These are phyloP conservation scores for Didymella lethalis DNA, from an alignment of 2,329 filamentous ascomycete genomes.

Conservation along the genomic window DNA sequence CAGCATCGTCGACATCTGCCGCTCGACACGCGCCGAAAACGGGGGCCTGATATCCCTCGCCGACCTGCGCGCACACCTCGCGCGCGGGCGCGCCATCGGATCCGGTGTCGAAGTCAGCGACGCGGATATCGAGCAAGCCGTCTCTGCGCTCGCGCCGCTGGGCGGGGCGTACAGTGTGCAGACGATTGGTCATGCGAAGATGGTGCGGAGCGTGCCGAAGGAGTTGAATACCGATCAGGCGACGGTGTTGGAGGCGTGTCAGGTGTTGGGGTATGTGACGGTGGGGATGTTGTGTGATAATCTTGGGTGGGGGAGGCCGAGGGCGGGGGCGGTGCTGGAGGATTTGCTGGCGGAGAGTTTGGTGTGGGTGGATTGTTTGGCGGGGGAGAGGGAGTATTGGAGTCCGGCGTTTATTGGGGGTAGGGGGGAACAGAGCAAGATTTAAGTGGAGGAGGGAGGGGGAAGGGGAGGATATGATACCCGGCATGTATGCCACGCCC, in stretches of 20 bases:
- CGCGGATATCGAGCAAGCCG: conserved; percentile 90
- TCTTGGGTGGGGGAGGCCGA: conserved; percentile 81
- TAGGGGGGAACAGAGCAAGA: background rate
- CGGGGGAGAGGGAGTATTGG: conserved; percentile 92
- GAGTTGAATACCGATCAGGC: conserved; percentile 96
- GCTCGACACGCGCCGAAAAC: conserved; percentile 86
- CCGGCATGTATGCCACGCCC: background rate
- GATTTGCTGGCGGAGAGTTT: conserved; percentile 88
- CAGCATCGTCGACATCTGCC: conserved; percentile 91
- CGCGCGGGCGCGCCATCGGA: conserved; percentile 71
- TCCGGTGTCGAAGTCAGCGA: conserved; percentile 80
- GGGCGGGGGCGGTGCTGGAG: conserved; percentile 88
- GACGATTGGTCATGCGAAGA: conserved; percentile 80
- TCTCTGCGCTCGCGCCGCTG: conserved; percentile 84
- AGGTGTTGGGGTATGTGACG: conserved; percentile 88
- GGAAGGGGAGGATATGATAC: background rate
- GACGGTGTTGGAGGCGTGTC: conserved; percentile 87
- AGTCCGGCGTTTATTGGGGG: conserved; percentile 74
- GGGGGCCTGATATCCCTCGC: conserved; percentile 86
- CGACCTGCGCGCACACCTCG: conserved; percentile 80
- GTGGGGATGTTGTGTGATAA: conserved; percentile 89
- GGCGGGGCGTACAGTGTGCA: conserved; percentile 88
- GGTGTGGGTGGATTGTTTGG: conserved; percentile 92
- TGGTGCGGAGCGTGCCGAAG: conserved; percentile 92
- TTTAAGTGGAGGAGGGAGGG: background rate